Base-by-base conservation (phyloP, 2,329 filamentous ascomycete genomes). In the Cercospora sp. region DNA sequence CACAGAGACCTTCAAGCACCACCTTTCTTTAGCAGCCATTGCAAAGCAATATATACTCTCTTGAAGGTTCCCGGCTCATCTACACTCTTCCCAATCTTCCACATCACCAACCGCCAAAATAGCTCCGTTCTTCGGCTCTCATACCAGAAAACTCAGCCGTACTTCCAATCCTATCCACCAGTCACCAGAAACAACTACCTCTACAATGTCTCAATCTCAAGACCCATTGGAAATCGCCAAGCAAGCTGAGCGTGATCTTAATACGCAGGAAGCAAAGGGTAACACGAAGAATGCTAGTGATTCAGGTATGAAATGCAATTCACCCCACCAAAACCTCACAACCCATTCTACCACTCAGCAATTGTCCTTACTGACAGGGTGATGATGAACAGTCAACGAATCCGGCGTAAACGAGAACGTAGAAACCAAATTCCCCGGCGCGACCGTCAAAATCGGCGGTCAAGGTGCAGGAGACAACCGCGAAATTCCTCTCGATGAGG, bases 191-290 rank as follows among this genome's bases (percentile, higher is more conserved):
- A 64, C 62, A 64, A 64, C 55, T 1, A 67, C 66, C 12, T 45
- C 59, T 63, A 78, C 31, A 65, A 84, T 84, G 82, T 83, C 83
- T 74, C 75, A 80, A 64, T 83, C 83, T 74, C 75, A 80, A 64
- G 77, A 83, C 73, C 81, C 80, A 62, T 73, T 81, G 72, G 75
- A 78, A 30, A 75, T 84, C 72, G 82, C 84, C 63, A 75, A 81
- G 72, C 77, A 84, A 70, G 83, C 83, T 10, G 83, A 85, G 78
- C 76, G 76, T 18, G 82, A 85, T 65, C 78, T 85, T 63, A 83
- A 84, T 76, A 80, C 81, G 8, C 71, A 81, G 72, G 77, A 31
- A 80, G 81, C 57, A 71, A 79, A 74, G 60, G 64, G 64, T 63
- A 73, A 70, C 63, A 66, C 67, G 42, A 60, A 48, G 48, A 51